A percentile compares a stretch with the other conserved stretches of the same genome.
Conservation (phyloP, 1,284 basidiomycete species). For the Melampsora larici-populina region DNA sequence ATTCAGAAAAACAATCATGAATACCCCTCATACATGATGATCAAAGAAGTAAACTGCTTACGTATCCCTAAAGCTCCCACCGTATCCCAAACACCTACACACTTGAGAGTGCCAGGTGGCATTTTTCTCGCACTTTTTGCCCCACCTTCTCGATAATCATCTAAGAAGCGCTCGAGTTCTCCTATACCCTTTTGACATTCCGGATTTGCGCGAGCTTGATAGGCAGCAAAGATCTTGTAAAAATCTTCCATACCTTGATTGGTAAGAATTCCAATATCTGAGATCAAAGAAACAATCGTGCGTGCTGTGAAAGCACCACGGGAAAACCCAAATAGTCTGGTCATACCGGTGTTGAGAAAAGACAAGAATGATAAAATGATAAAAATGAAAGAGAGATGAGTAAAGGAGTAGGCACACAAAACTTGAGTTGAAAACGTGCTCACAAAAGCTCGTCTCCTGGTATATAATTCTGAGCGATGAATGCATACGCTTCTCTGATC, state of each 20-base stretch:
- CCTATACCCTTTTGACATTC: constrained; percentile 14
- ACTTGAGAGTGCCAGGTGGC: constrained; percentile 25
- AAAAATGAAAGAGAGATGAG: neutral
- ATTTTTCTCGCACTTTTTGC: constrained; percentile 15
- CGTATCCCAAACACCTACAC: constrained; percentile 42
- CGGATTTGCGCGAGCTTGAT: constrained; percentile 34
- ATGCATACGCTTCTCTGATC: constrained; percentile 45
- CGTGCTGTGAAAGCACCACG: constrained; percentile 44
- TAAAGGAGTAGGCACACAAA: no score
- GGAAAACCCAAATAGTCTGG: constrained; percentile 41
- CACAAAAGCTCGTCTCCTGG: constrained; percentile 46
- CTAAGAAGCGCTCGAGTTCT: constrained; percentile 25
- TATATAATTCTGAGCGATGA: constrained; percentile 45
- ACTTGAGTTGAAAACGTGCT: neutral
- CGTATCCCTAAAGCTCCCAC: constrained; percentile 37
- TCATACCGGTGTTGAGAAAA: neutral
- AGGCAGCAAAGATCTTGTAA: constrained; percentile 37
- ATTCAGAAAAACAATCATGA: neutral
- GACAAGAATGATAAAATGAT: neutral
- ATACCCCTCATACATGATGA: neutral
- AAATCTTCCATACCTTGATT: constrained; percentile 43
- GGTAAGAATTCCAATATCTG: constrained; percentile 43
- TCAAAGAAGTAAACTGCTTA: neutral
- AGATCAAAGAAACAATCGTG: constrained; percentile 42
- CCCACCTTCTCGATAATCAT: constrained; percentile 37